Evolutionary conservation across 306 rosid genomes (phyloP), one percentile per base, ranked within the genome.

Genomic region (Quercus wislizeni): DNA sequence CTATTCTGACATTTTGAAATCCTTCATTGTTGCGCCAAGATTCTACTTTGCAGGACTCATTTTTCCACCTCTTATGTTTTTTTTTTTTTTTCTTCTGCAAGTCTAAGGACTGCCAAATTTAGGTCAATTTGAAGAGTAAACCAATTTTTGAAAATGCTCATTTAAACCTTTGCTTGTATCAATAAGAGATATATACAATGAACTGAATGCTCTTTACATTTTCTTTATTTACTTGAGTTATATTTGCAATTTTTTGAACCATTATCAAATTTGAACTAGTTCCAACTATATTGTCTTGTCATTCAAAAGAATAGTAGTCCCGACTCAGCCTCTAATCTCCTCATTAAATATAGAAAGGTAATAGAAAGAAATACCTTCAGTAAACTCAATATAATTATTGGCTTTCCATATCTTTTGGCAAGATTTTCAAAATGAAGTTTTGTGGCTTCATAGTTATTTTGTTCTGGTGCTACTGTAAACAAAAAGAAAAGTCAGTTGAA

Each of bases 371-470:
- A 70, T 85, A 96, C 99, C 99, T 96, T 96, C 68, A 96, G 89
- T 86, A 96, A 86, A 86, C 92, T 96, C 89, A 96, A 82, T 76
- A 96, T 91, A 75, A 96, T 83, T 71, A 96, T 91, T 19, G 98
- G 98, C 79, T 90, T 88, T 82, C 98, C 98, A 81, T 96, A 96
- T 96, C 99, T 86, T 43, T 79, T 81, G 21, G 81, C 89, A 69
- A 96, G 98, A 87, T 96, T 93, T 27, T 90, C 91, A 88, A 96
- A 96, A 81, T 96, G 99, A 86, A 90, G 94, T 86, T 84, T 87
- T 14, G 98, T 93, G 57, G 96, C 98, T 67, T 93, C 92, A 74
- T 87, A 96, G 49, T 81, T 85, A 17, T 27, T 46, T 75, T 93
- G 97, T 85, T 90, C 88, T 69, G 55, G 85, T 54, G 91, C 90